These are phyloP conservation scores for Carex parvula DNA, from an alignment of 176 grass and related monocot species.

Conservation along the genomic window DNA sequence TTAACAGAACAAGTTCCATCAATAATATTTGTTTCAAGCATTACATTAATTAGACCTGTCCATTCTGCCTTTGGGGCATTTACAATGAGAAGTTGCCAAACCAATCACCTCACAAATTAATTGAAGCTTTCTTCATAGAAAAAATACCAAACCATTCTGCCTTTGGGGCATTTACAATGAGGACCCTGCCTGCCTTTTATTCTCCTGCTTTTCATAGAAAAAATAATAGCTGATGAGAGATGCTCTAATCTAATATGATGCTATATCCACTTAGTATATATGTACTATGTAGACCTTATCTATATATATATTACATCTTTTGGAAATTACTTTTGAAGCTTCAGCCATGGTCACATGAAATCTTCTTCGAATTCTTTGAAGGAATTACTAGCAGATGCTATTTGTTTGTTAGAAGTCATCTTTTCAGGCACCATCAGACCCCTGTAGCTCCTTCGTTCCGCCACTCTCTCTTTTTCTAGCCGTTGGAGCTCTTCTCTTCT, in stretches of 20 bases:
- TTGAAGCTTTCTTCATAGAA: neutral
- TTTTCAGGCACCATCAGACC: constrained; percentile 91
- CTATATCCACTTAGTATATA: neutral
- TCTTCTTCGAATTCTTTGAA: constrained; percentile 94
- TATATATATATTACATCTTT: neutral
- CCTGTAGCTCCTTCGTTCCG: constrained; percentile 84
- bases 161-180: neutral
- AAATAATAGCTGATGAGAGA: neutral
- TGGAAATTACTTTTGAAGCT: neutral
- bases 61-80: neutral
- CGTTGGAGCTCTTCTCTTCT: constrained; percentile 61
- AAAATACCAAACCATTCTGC: neutral
- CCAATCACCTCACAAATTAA: neutral
- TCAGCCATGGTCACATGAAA: constrained; percentile 36
- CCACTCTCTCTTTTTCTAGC: constrained; percentile 66
- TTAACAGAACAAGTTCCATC: neutral
- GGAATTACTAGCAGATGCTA: constrained; percentile 75
- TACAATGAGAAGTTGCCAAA: neutral
- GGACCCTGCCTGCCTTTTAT: neutral
- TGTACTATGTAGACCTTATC: neutral
- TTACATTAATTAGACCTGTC: neutral
- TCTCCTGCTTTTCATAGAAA: neutral
- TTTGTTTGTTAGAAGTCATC: constrained; percentile 97
- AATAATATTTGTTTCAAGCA: neutral
- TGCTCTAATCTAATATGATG: neutral